Base-by-base conservation (phyloP, 768 basidiomycete genomes). In the Suillus weaverae region DNA sequence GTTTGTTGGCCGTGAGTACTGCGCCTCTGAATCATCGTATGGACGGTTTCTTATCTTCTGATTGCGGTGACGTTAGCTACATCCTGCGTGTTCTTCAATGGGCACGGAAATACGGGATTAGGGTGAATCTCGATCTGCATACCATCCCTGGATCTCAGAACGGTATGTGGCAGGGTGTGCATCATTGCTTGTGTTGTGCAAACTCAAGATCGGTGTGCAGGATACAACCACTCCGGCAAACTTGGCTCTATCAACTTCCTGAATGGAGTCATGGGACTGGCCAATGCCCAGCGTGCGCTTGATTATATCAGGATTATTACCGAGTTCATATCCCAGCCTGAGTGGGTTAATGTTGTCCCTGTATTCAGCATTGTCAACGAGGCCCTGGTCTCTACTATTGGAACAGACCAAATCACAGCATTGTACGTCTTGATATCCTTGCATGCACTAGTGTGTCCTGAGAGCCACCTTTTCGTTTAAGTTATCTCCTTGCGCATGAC, bases 61-160 rank as follows among this genome's bases (percentile, higher is more conserved):
- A 59, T 20, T 32, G 1, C 10, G 57, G 16, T 30, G 16, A 32
- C 44, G 38, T 32, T 16, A 88, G 86, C 67, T 94, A 95, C 77
- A 86, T 92, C 76, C 77, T 93, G 22, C 86, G 86, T 50, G 83
- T 90, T 32, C 78, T 96, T 44, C 82, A 81, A 3, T 97, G 95
- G 95, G 89, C 88, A 16, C 82, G 94, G 59, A 96, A 97, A 76
- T 96, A 96, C 73, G 94, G 94, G 1, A 69, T 96, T n/a, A 84
- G 94, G 35, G 86, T 96, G 62, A 86, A 86, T 70, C 79, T 96
- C 14, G 95, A 96, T 77, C 76, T 94, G 39, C 91, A 93, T 73
- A 83, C 90, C 5, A 81, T 89, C 32, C 93, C 94, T 36, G 94
- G 94, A 48, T 87, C 86, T 54, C 91, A 92, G 70, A 92, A 91